Conservation (phyloP, 129 eudicot genomes). For the Chrysanthemum lavandulifolium region DNA sequence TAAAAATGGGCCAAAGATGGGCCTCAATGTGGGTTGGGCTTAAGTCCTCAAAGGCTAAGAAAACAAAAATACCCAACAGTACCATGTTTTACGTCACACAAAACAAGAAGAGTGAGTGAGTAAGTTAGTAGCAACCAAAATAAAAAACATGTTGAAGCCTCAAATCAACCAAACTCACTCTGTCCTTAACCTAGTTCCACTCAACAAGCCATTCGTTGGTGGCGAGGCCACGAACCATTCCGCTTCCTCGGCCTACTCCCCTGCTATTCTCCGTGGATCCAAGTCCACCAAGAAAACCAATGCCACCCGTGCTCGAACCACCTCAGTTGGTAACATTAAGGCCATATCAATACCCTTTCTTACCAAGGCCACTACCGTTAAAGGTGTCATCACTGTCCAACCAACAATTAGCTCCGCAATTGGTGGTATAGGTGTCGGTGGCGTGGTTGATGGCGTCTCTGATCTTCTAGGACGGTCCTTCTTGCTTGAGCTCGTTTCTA, state of each 20-base stretch:
- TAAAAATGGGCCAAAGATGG: too few species aligned
- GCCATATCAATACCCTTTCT: slow-evolving; percentile 30
- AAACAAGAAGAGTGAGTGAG: background rate
- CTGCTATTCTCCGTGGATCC: slow-evolving; percentile 4
- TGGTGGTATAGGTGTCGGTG: slow-evolving; percentile 31
- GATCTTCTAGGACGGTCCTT: slow-evolving; percentile 51
- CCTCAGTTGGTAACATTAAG: slow-evolving; percentile 21
- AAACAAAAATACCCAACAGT: too few species aligned
- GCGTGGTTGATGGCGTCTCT: slow-evolving; percentile 40
- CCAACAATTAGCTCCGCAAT: slow-evolving; percentile 39
- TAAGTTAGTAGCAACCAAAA: background rate
- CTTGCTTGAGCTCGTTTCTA: slow-evolving; percentile 53
- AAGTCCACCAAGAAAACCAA: slow-evolving; percentile 21
- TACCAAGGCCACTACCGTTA: slow-evolving; percentile 26
- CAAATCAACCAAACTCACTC: slow-evolving; percentile 28
- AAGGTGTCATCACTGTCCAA: slow-evolving; percentile 44
- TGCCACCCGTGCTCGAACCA: slow-evolving; percentile 19
- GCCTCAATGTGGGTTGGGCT: too few species aligned
- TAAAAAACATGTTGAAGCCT: slow-evolving; percentile 30
- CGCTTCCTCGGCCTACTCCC: slow-evolving; percentile 30
- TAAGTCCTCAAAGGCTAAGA: too few species aligned
- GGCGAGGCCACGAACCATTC: slow-evolving; percentile 30
- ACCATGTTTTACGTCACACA: too few species aligned
- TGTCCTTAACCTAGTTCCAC: slow-evolving; percentile 26
- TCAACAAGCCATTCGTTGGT: slow-evolving; percentile 20